A percentile compares a stretch with the other conserved stretches of the same genome.
phyloP scores from a whole-genome alignment of 2,329 filamentous ascomycete species.

The Cryphonectria naterciae region DNA sequence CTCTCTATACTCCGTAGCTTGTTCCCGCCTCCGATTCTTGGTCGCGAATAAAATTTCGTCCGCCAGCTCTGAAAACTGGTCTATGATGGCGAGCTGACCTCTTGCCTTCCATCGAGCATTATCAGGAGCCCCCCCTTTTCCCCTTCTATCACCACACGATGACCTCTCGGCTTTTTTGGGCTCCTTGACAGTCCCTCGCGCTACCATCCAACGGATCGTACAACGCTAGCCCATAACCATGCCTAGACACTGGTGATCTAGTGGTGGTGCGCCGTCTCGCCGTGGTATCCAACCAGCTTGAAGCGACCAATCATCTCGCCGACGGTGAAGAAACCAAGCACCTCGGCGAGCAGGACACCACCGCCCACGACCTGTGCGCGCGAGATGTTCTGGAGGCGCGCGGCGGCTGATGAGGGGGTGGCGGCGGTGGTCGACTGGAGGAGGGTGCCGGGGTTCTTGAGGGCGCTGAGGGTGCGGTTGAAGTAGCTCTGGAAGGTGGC shows the following conservation, averaged over 20 bases:
- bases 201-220: background rate
- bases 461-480: conserved; percentile 71
- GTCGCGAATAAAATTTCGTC: background rate
- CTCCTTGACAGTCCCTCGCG: background rate
- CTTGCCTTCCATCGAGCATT: background rate
- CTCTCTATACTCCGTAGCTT: background rate
- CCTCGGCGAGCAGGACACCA: conserved; percentile 81
- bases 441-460: conserved; percentile 69
- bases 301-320: conserved; percentile 95
- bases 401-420: conserved; percentile 42
- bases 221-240: background rate
- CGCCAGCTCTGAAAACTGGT: background rate
- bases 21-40: background rate
- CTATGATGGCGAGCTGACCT: background rate
- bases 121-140: background rate
- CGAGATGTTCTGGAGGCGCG: conserved; percentile 69
- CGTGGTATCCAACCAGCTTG: conserved; percentile 93
- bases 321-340: conserved; percentile 95
- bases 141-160: background rate
- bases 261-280: conserved; percentile 64
- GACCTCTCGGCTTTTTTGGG: background rate
- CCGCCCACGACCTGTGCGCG: conserved; percentile 70
- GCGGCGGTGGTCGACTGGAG: conserved; percentile 57
- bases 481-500: conserved; percentile 87
- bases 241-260: conserved; percentile 39